Conservation (phyloP, 345 rosid genomes). For the Brassica carinata region DNA sequence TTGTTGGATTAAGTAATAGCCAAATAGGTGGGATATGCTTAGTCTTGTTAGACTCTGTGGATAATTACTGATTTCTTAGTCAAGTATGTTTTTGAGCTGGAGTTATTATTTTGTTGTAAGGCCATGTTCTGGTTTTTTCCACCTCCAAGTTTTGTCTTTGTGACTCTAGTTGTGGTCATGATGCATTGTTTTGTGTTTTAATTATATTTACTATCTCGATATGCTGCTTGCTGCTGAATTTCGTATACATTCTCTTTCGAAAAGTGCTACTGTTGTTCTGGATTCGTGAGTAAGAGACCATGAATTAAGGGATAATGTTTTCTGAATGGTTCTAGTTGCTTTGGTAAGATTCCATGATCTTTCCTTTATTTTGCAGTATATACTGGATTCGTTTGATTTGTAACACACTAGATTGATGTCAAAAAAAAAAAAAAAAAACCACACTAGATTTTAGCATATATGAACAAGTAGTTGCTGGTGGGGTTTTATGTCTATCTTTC, state of each 20-base stretch:
- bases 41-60: not conserved
- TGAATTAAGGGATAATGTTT: slow-evolving; percentile 6
- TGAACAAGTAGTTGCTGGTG: not conserved
- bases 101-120: not conserved
- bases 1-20: not conserved
- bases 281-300: not conserved
- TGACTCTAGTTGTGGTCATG: not conserved
- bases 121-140: not conserved
- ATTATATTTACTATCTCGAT: not conserved
- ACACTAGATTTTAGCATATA: not conserved
- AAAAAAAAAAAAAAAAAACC: too few species aligned
- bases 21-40: not conserved
- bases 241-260: not conserved
- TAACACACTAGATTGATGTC: not conserved
- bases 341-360: not conserved
- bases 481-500: slow-evolving; percentile 1
- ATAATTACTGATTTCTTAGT: not conserved
- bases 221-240: not conserved
- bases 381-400: not conserved
- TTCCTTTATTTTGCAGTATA: not conserved
- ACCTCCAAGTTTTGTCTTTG: not conserved
- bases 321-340: not conserved
- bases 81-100: not conserved
- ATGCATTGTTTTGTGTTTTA: not conserved
- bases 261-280: not conserved